Base-by-base conservation (phyloP, 192 early-diverging fungal genomes). In the Rhizoclosmatium sp. region DNA sequence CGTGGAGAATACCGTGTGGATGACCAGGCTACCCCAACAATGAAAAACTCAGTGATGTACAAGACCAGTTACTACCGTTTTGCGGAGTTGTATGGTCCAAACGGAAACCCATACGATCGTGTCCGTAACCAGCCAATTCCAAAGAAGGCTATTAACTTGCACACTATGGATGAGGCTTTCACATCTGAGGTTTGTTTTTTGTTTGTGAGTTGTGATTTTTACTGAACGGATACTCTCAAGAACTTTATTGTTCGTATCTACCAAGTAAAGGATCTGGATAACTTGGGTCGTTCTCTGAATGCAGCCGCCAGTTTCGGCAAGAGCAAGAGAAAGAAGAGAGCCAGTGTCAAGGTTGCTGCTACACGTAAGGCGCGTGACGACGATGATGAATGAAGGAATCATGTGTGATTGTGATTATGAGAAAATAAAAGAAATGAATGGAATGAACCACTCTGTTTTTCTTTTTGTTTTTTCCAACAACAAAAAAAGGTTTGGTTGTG, bases 231-330 rank as follows among this genome's bases (percentile, higher is more conserved):
- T 40, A 12, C 23, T 23, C n/a, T 76, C 45, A 56, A 49, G 82
- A 96, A 99, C 87, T 96, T 96, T 93, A 95, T 99, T 85, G 98
- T 99, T 45, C 93, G 98, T 56, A 97, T 99, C 71, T 99, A 97
- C 89, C 91, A 95, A 79, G 97, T 99, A 85, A 99, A 99, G 86
- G 91, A 94, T 47, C 87, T 94, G 75, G 98, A 99, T 84, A 94
- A 92, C 81, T 84, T 99, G 3, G 98, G 98, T 4, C 91, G 97
- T 68, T 79, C 85, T 23, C 78, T 94, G 69, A 85, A 88, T 59
- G 90, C 91, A 10, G 94, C 92, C 19, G 77, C 89, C 14, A 80
- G 78, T 40, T 80, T 80, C 62, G 78, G 78, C 7, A 80, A 80
- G 46, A 19, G 41, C n/a, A 80, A 80, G 70, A 70, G 78, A 72